Conservation (phyloP, 177 flowering plant species). For the Vitis hybrid region DNA sequence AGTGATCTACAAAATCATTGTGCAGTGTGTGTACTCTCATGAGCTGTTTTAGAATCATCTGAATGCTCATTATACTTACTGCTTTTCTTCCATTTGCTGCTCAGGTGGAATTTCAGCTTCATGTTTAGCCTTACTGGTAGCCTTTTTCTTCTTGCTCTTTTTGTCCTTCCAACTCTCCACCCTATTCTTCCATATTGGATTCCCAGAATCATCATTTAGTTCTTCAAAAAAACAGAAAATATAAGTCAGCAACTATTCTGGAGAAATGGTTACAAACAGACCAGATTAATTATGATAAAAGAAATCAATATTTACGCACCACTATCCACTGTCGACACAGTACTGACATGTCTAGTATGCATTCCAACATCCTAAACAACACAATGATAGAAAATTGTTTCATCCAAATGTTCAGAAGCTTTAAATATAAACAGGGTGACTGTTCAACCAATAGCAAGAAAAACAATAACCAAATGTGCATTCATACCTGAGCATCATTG, state of each 20-base stretch:
- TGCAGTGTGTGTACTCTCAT: no score
- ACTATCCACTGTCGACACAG: constrained; percentile 76
- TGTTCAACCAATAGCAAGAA: not conserved
- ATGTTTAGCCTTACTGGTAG: constrained; percentile 34
- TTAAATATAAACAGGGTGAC: not conserved
- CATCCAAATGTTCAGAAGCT: not conserved
- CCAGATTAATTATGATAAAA: not conserved
- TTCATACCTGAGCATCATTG: constrained; percentile 46
- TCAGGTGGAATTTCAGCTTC: constrained; percentile 63
- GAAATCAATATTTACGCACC: constrained; percentile 39
- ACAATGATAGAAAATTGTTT: constrained; percentile 8
- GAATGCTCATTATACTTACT: constrained; percentile 41
- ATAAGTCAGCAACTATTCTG: no score
- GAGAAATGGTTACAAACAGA: not conserved
- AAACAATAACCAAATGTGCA: not conserved
- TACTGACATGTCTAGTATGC: constrained; percentile 82
- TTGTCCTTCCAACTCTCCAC: constrained; percentile 96
- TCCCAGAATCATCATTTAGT: constrained; percentile 67
- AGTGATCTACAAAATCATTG: no score
- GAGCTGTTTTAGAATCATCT: no score
- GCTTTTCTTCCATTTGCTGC: constrained; percentile 79
- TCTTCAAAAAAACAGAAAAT: constrained; percentile 39
- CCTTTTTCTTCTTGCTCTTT: constrained; percentile 71
- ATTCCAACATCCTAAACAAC: constrained; percentile 52
- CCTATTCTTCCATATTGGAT: constrained; percentile 94